phyloP scores from a whole-genome alignment of 768 basidiomycete genomes.

The Roridomyces roridus region DNA sequence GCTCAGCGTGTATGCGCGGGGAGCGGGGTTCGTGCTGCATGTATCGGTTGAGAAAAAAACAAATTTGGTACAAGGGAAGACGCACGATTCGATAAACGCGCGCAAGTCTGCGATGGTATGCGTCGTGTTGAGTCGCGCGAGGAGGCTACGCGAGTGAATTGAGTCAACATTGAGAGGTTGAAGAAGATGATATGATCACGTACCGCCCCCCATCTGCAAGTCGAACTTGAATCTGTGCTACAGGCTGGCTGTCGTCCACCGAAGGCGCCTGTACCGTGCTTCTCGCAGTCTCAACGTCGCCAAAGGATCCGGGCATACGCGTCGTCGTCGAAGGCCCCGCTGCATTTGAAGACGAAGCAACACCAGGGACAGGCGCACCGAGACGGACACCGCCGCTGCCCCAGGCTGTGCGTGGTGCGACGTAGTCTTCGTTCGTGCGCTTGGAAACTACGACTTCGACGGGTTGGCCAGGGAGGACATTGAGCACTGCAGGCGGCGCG shows the following conservation, averaged over 20 bases:
- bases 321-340: slow-evolving; percentile 2
- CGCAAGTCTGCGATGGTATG: slow-evolving; percentile 60
- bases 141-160: slow-evolving; percentile 45
- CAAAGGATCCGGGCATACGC: not conserved
- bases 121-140: slow-evolving; percentile 69
- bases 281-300: slow-evolving; percentile 1
- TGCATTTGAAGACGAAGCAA: slow-evolving; percentile 72
- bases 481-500: slow-evolving; percentile 80
- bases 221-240: slow-evolving; percentile 89
- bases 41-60: no score
- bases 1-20: slow-evolving; percentile 75
- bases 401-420: slow-evolving; percentile 52
- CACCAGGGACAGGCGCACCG: slow-evolving; percentile 73
- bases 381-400: slow-evolving; percentile 54
- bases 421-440: slow-evolving; percentile 74
- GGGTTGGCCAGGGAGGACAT: slow-evolving; percentile 76
- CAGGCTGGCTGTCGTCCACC: slow-evolving; percentile 83
- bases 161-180: not conserved
- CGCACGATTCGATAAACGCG: slow-evolving; percentile 17
- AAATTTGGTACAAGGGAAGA: not conserved
- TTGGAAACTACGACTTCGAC: slow-evolving; percentile 84
- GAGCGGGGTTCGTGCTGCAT: slow-evolving; percentile 68
- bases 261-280: slow-evolving; percentile 53
- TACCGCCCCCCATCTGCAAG: slow-evolving; percentile 91
- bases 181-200: slow-evolving; percentile 15